Base-by-base conservation (phyloP, 441 rosid genomes). In the Jatropha multifida region DNA sequence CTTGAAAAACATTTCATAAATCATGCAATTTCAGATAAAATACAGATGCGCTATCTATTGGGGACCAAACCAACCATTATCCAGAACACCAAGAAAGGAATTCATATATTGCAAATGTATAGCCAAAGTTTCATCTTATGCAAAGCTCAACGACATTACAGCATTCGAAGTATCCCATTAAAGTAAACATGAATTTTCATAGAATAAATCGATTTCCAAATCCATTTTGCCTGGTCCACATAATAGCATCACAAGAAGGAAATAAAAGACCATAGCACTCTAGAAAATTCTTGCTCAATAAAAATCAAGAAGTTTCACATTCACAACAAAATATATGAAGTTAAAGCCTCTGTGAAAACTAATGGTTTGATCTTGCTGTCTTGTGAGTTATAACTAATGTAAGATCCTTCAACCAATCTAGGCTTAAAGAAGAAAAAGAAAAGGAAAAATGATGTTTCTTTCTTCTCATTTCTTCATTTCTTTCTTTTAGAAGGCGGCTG, bases 401-500 rank as follows among this genome's bases (percentile, higher is more conserved):
- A 44, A 63, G 27, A 32, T 73, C 69, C 52, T 67, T 15, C 73
- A 68, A 37, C 68, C 74, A 8, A 72, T 60, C 32, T 44, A 59
- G 17, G 54, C 67, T 59, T 37, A 15, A 14, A 49, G 15, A 7
- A 37, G 27, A 74, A 20, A 9, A 32, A 37, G 18, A 15, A 62
- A 9, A 1, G 20, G 7, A 14, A 37, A 18, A 23, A 60, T 14
- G 6, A 56, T 41, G 44, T 7, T 60, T 13, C 40, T 18, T 75
- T 5, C 17, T 18, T 18, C 23, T 55, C 18, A 51, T 51, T 51
- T 12, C 55, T 23, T 59, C 77, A 78, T 76, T 82, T 82, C 79
- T 76, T 82, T 72, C 13, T 81, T 67, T 85, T 80, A 9, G 79
- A 61, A 17, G 86, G 84, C n/a, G 78, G 83, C 41, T 71, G 77